Evolutionary conservation across 345 rosid species (phyloP), one percentile per base, ranked within the genome.

Genomic region (Eucalyptus sp.): DNA sequence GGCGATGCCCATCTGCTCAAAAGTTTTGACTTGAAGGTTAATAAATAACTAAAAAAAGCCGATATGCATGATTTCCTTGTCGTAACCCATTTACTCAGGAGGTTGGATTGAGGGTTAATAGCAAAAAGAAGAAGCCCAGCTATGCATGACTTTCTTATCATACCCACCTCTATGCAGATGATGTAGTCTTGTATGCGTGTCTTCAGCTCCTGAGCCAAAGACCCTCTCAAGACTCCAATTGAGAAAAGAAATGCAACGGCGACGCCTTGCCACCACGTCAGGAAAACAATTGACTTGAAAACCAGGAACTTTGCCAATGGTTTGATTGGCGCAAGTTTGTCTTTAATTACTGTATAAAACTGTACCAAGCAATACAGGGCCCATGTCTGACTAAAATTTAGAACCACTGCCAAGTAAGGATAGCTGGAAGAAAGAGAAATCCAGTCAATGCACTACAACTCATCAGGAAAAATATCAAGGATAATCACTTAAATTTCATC

Each of bases 211-310:
- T 94, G 97, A 49, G 99, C 99, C 90, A 96, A 92, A 58, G 96
- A 87, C 31, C 99, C 99, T 89, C 92, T 98, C 88, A 98, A 94
- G 62, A 93, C 96, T 90, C 99, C 99, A 91, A 95, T 91, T 27
- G 97, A 94, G 92, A 95, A 96, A 90, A 98, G 98, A 94, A 98
- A 97, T 41, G 99, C 99, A 89, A 98, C 94, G 43, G 96, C 93
- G 31, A 98, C 90, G 71, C 99, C 99, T 97, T 98, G 99, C 99
- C 99, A 98, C 99, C 99, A 98, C 50, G 99, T 98, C 90, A 98
- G 95, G 94, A 98, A 98, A 29, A 98, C 98, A 58, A 98, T 98
- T 54, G 99, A 98, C 93, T 98, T 98, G 92, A 98, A 96, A 49
- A 98, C 96, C 90, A 98, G 89, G 87, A 98, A 98, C 94, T 98